phyloP scores from a whole-genome alignment of 768 basidiomycete species.

The Termitomyces sp. region DNA sequence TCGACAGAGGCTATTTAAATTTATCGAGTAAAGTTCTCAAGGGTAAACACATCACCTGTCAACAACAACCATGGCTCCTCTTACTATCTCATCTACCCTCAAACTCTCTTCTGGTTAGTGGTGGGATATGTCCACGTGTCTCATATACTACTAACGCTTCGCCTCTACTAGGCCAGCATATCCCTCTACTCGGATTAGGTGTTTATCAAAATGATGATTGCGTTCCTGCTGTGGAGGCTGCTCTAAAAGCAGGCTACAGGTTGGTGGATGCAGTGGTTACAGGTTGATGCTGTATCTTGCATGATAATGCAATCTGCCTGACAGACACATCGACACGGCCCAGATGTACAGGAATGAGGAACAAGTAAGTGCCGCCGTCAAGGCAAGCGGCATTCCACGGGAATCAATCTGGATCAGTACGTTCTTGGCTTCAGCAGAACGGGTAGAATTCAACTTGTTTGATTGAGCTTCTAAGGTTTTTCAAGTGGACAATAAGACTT shows the following conservation, averaged over 20 bases:
- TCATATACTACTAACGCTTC: not conserved
- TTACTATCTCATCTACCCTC: conserved; percentile 8
- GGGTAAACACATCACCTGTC: not conserved
- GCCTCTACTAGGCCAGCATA: conserved; percentile 38
- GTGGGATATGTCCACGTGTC: not conserved
- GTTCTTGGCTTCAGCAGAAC: not conserved
- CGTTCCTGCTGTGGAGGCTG: conserved; percentile 51
- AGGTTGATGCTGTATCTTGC: not conserved
- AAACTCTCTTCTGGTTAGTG: conserved; percentile 13
- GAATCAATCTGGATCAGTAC: conserved; percentile 70
- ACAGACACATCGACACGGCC: conserved; percentile 72
- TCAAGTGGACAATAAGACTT: conserved; percentile 26
- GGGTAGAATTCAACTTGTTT: not conserved
- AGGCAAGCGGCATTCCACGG: conserved; percentile 52
- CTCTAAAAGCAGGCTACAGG: conserved; percentile 63
- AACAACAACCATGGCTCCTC: not conserved
- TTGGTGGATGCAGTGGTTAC: conserved; percentile 12
- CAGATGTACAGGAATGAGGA: conserved; percentile 65
- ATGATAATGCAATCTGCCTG: not conserved
- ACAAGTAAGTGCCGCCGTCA: conserved; percentile 56
- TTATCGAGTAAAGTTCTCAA: not conserved
- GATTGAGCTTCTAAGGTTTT: conserved; percentile 51
- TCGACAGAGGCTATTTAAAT: not conserved
- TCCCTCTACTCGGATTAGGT: conserved; percentile 67
- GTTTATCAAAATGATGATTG: conserved; percentile 65